phyloP scores from a whole-genome alignment of 345 rosid genomes.

The Bretschneidera sinensis region DNA sequence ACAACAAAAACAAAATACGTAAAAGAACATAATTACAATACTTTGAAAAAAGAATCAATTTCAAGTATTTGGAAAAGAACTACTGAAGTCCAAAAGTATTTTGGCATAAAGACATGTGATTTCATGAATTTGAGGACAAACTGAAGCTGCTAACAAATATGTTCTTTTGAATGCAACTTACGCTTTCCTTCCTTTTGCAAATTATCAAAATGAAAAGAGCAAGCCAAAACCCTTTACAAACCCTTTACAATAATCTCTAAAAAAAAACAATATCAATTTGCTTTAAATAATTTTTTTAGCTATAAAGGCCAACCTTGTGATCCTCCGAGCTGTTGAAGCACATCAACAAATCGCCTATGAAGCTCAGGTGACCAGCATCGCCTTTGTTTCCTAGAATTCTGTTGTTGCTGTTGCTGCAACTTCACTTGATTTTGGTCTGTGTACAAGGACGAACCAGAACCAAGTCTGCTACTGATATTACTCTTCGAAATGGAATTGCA shows the following conservation, averaged over 20 bases:
- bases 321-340: slow-evolving; percentile 71
- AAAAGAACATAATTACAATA: background rate
- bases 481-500: slow-evolving; percentile 13
- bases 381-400: slow-evolving; percentile 53
- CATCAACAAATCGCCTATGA: slow-evolving; percentile 63
- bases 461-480: slow-evolving; percentile 6
- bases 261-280: background rate
- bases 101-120: slow-evolving; percentile 8
- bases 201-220: background rate
- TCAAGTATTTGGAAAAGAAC: background rate
- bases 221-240: background rate
- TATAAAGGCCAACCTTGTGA: slow-evolving; percentile 43
- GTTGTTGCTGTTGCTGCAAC: slow-evolving; percentile 29
- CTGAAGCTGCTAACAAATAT: background rate
- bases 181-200: background rate
- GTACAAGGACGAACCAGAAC: slow-evolving; percentile 14
- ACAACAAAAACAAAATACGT: background rate
- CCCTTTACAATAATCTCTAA: background rate
- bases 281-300: background rate
- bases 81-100: slow-evolving; percentile 4
- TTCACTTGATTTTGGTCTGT: slow-evolving; percentile 28
- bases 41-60: background rate
- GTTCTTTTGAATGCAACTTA: slow-evolving; percentile 6
- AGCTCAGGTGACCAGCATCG: slow-evolving; percentile 83
- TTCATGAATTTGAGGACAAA: background rate